Conservation (phyloP, 2,329 filamentous ascomycete species). For the Claviceps pusilla region DNA sequence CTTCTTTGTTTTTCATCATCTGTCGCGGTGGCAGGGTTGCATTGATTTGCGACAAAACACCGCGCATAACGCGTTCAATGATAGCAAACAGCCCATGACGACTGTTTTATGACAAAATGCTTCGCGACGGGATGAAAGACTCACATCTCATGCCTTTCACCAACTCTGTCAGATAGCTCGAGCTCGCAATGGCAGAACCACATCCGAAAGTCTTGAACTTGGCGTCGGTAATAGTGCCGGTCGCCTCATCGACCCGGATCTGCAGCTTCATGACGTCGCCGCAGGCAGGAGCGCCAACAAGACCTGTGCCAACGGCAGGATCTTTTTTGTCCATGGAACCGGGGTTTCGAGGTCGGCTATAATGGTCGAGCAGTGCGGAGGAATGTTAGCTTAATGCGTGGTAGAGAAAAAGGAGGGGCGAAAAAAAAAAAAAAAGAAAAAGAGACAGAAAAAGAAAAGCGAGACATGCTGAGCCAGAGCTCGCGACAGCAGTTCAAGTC, state of each 20-base stretch:
- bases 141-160: slow-evolving; percentile 70
- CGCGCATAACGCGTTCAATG: neutral
- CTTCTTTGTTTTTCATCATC: too few species aligned
- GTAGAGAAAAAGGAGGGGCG: too few species aligned
- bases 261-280: slow-evolving; percentile 74
- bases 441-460: neutral
- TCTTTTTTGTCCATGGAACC: slow-evolving; percentile 57
- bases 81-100: neutral
- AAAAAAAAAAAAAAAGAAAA: neutral
- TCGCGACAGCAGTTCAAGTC: neutral
- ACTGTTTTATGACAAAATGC: neutral
- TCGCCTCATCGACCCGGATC: slow-evolving; percentile 77
- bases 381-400: slow-evolving; percentile 4
- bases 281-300: slow-evolving; percentile 78
- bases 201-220: slow-evolving; percentile 98
- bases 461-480: neutral
- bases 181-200: slow-evolving; percentile 80
- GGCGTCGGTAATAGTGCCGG: slow-evolving; percentile 80
- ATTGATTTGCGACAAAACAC: neutral
- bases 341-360: slow-evolving; percentile 39
- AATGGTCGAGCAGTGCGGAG: slow-evolving; percentile 27
- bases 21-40: neutral
- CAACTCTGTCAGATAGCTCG: slow-evolving; percentile 81
- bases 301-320: slow-evolving; percentile 71
- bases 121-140: neutral